Conservation (phyloP, 768 basidiomycete species). For the Boletus rubroflammeus region DNA sequence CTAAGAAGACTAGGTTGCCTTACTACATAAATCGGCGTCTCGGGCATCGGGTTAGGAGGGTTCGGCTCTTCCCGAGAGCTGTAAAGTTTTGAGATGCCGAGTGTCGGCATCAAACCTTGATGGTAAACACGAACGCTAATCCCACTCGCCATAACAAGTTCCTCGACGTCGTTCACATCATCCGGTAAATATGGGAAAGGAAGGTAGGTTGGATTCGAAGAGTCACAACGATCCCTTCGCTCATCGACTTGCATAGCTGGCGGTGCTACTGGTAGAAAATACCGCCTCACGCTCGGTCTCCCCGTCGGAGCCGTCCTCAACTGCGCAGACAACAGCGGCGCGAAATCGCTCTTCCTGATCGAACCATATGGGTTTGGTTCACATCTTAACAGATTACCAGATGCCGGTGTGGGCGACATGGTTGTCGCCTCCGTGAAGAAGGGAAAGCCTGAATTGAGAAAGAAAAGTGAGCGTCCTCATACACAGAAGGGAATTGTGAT, state of each 20-base stretch:
- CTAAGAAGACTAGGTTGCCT: too few species aligned
- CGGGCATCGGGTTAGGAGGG: too few species aligned
- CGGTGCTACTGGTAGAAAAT: conserved; percentile 88
- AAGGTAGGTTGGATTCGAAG: conserved; percentile 2
- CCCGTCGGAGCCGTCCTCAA: conserved; percentile 93
- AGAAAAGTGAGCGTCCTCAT: conserved; percentile 78
- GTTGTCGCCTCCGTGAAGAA: conserved; percentile 98
- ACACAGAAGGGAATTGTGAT: neutral
- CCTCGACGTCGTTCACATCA: conserved; percentile 5
- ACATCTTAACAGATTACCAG: conserved; percentile 94
- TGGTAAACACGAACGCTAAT: neutral
- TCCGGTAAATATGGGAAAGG: conserved; percentile 23
- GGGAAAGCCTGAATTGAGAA: conserved; percentile 98
- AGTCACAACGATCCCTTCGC: neutral
- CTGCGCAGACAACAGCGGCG: conserved; percentile 99
- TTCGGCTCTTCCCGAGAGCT: conserved; percentile 14
- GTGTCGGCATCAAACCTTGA: conserved; percentile 23
- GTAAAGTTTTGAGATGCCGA: conserved; percentile 18
- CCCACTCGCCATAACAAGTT: neutral
- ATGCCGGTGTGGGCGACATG: conserved; percentile 94
- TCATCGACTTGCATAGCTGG: conserved; percentile 29
- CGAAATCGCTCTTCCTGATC: conserved; percentile 92
- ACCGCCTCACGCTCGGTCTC: conserved; percentile 91
- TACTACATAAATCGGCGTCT: too few species aligned
- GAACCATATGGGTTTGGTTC: conserved; percentile 95